Base-by-base conservation (phyloP, 1,284 basidiomycete species). In the Puccinia triticina region DNA sequence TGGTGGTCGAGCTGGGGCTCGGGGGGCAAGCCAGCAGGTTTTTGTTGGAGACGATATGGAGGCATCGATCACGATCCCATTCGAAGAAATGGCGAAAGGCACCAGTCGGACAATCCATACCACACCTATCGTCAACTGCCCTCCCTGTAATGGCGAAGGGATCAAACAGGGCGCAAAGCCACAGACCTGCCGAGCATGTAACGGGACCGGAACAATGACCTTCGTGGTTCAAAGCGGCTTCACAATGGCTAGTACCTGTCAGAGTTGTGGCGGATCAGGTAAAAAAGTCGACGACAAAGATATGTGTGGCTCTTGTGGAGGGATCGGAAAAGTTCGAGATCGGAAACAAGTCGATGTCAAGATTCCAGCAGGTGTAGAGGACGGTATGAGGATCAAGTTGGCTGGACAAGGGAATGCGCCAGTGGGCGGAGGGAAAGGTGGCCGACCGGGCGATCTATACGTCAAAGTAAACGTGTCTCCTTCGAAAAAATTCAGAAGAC, bases 241-340 rank as follows among this genome's bases (percentile, higher is more conserved):
- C 91, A 94, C 96, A 87, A 97, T 99, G 95, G 92, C 95, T 16
- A 94, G 92, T 84, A 96, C 95, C 34, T 99, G 97, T 88, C 89
- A 90, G 77, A 88, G 90, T 34, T 99, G 97, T 88, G 89, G 90
- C 34, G 97, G 97, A n/a, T 89, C 90, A 21, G 97, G 97, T 23
- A 91, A 91, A 50, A 91, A 90, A 3, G 91, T 98, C 43, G 94
- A 95, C 80, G 91, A 91, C 21, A 91, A 91, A 46, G 91, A 92
- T 84, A 90, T 92, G 84, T 99, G 97, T 87, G 90, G 90, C 40
- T 89, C 89, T 71, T 99, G 97, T 87, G 91, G 90, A 55, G 97
- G 97, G 46, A 89, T 94, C 43, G 97, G 97, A 29, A 93, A 94
- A 85, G 92, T 99, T 66, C 92, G 93, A 87, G 90, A 90, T 85